phyloP scores from a whole-genome alignment of 305 asterid genomes.

The Fraxinus nigra region DNA sequence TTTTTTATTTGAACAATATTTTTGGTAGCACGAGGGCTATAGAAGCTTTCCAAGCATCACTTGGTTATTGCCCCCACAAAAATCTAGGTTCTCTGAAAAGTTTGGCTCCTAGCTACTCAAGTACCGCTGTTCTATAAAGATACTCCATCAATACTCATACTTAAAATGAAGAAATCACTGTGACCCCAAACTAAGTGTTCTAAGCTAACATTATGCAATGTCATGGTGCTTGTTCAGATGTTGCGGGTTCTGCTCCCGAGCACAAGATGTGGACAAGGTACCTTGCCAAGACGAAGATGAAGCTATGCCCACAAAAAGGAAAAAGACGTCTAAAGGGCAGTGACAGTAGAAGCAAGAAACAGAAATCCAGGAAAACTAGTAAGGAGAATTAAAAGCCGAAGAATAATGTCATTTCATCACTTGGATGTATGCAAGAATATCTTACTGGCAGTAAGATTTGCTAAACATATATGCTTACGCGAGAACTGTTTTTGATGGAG shows the following conservation, averaged over 20 bases:
- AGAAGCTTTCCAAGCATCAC: not conserved
- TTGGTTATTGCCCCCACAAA: not conserved
- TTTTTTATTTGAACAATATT: not conserved
- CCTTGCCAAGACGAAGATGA: conserved; percentile 30
- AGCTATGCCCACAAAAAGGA: conserved; percentile 37
- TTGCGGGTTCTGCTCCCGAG: conserved; percentile 24
- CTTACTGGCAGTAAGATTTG: not conserved
- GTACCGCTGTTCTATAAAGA: not conserved
- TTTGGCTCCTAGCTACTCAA: not conserved
- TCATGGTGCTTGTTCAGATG: conserved; percentile 22
- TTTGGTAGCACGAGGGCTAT: not conserved
- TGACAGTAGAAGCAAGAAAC: conserved; percentile 44
- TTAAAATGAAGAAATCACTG: not conserved
- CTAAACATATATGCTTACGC: not conserved
- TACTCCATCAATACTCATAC: not conserved
- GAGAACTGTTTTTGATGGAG: not conserved
- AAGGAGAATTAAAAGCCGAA: conserved; percentile 25
- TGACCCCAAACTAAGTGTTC: not conserved
- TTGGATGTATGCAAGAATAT: not conserved
- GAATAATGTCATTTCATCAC: conserved; percentile 19
- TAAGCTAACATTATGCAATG: not conserved
- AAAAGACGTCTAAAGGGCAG: conserved; percentile 35
- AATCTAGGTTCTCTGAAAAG: not conserved
- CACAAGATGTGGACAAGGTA: conserved; percentile 26
- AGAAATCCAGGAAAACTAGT: conserved; percentile 43